phyloP scores from a whole-genome alignment of 2,329 filamentous ascomycete species.

The Neonectria hederae region DNA sequence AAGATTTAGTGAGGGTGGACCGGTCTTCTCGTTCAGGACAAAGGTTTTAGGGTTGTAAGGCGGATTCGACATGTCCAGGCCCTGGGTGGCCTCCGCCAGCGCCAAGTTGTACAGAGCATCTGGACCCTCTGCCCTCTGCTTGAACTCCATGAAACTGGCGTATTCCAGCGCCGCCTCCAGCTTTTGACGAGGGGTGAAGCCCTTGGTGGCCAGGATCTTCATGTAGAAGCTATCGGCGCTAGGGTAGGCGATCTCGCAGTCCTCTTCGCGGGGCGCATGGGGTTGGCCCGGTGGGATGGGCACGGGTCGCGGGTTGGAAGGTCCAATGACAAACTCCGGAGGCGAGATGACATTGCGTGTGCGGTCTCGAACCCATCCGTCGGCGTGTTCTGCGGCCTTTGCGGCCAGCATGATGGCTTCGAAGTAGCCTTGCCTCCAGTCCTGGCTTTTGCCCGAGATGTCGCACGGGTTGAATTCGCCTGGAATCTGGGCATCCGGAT shows the following conservation, averaged over 20 bases:
- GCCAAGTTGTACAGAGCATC: constrained; percentile 79
- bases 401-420: constrained; percentile 82
- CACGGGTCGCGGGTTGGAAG: constrained; percentile 82
- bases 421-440: constrained; percentile 88
- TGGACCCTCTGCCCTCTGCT: constrained; percentile 71
- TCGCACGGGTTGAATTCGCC: constrained; percentile 73
- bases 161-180: constrained; percentile 85
- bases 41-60: constrained; percentile 70
- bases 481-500: constrained; percentile 73
- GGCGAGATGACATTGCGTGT: constrained; percentile 74
- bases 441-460: constrained; percentile 77
- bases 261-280: constrained; percentile 74
- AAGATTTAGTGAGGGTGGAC: constrained; percentile 75
- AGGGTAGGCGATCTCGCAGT: constrained; percentile 76
- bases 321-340: constrained; percentile 78
- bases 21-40: constrained; percentile 68
- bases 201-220: constrained; percentile 81
- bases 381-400: constrained; percentile 80
- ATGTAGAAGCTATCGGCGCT: constrained; percentile 81
- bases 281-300: constrained; percentile 73
- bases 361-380: constrained; percentile 79
- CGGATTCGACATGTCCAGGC: constrained; percentile 52
- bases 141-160: constrained; percentile 86
- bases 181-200: constrained; percentile 81
- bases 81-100: constrained; percentile 75